Conservation (phyloP, 495 filamentous ascomycete species). For the Patellaria atrata region DNA sequence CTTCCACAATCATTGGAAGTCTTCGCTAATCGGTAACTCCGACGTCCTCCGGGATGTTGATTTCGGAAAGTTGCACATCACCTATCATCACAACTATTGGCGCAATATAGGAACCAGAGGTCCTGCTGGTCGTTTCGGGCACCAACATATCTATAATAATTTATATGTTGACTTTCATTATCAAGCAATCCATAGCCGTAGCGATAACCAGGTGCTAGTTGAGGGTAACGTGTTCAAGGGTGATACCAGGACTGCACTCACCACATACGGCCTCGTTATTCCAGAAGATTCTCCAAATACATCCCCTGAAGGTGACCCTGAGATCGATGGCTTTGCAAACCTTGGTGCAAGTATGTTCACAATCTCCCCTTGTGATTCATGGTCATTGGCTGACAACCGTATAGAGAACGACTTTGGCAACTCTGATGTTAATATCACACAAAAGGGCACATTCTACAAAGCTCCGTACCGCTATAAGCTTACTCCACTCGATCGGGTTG, state of each 20-base stretch:
- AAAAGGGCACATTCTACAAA: constrained; percentile 27
- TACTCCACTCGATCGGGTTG: constrained; percentile 25
- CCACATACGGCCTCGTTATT: constrained; percentile 34
- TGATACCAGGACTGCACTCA: constrained; percentile 30
- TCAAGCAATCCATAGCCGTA: constrained; percentile 26
- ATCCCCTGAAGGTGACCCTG: constrained; percentile 26
- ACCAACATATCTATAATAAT: constrained; percentile 28
- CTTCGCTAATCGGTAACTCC: constrained; percentile 11
- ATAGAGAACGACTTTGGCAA: constrained; percentile 32
- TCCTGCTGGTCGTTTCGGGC: constrained; percentile 25
- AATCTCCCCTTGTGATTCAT: background rate
- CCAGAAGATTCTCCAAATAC: constrained; percentile 31
- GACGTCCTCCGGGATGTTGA: constrained; percentile 22
- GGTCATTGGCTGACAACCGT: constrained; percentile 1
- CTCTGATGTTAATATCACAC: constrained; percentile 29
- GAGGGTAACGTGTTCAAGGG: constrained; percentile 28
- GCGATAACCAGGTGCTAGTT: constrained; percentile 25
- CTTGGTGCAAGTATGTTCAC: constrained; percentile 27
- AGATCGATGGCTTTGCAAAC: constrained; percentile 32
- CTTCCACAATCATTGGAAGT: constrained; percentile 25
- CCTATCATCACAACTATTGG: constrained; percentile 31
- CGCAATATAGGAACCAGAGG: constrained; percentile 25
- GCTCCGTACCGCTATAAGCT: constrained; percentile 30
- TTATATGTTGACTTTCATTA: constrained; percentile 25
- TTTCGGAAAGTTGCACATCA: constrained; percentile 25